Percentiles rank a stretch among this genome's conserved stretches.
Conservation (phyloP, 73 alveolate species). For the Symbiodinium pilosum region DNA sequence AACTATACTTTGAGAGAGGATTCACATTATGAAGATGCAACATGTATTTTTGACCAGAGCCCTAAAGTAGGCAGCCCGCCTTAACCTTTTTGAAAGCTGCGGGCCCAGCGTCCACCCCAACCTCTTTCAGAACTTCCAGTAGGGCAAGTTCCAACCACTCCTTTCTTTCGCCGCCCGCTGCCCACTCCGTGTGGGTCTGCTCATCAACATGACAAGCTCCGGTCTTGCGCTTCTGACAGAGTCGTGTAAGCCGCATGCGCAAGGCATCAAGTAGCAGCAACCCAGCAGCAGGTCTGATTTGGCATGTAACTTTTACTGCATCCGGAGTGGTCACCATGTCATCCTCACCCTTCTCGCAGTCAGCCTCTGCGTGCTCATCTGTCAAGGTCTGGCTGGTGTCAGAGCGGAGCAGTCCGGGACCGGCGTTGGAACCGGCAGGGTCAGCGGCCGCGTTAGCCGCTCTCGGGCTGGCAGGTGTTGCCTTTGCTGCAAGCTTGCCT, state of each 20-base stretch:
- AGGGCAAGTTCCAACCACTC: conserved; percentile 58
- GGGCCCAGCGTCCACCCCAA: not conserved
- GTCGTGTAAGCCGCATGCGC: conserved; percentile 12
- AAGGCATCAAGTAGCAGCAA: conserved; percentile 17
- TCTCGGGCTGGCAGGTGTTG: too few relatives aligned
- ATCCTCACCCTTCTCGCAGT: not conserved
- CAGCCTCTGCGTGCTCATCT: not conserved
- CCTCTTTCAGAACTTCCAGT: not conserved
- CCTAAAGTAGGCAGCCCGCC: conserved; percentile 24
- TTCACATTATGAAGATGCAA: not conserved
- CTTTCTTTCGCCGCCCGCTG: not conserved
- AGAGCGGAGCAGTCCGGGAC: not conserved
- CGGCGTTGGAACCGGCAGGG: not conserved
- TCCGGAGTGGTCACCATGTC: not conserved
- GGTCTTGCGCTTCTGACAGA: not conserved
- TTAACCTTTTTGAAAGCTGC: conserved; percentile 15
- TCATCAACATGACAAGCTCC: not conserved
- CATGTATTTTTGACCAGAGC: not conserved
- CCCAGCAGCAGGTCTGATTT: too few relatives aligned
- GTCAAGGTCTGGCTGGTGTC: not conserved
- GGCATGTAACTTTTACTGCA: not conserved
- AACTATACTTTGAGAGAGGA: too few relatives aligned
- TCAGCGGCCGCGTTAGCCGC: not conserved
- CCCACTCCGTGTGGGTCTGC: not conserved
- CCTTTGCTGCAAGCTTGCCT: too few relatives aligned